A percentile compares a stretch with the other conserved stretches of the same genome.
These are phyloP conservation scores for Chloranthus sessilifolius DNA, from an alignment of 164 flowering plant genomes.

Conservation along the genomic window DNA sequence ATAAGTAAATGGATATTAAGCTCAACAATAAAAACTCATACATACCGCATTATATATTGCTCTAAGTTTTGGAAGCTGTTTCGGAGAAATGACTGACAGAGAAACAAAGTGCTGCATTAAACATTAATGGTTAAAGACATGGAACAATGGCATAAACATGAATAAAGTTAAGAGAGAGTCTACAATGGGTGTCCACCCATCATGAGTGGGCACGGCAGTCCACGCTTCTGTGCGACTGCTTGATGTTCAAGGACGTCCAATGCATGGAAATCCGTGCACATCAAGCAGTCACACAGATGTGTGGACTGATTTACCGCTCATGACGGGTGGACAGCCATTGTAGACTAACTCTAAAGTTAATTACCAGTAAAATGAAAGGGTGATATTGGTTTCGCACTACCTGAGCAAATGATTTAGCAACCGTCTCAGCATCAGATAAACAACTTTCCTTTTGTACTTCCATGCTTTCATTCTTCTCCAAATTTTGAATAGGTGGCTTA, in stretches of 20 bases:
- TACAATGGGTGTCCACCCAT: too few relatives aligned
- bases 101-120: slow-evolving; percentile 70
- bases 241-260: too few relatives aligned
- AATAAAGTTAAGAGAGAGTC: too few relatives aligned
- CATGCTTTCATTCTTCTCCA: slow-evolving; percentile 46
- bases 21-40: background rate
- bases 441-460: slow-evolving; percentile 55
- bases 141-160: background rate
- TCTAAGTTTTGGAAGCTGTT: slow-evolving; percentile 74
- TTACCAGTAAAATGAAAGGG: background rate
- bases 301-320: too few relatives aligned
- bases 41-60: slow-evolving; percentile 77
- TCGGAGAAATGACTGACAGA: slow-evolving; percentile 86
- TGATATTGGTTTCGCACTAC: slow-evolving; percentile 25
- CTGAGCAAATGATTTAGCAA: slow-evolving; percentile 76
- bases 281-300: too few relatives aligned
- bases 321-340: too few relatives aligned
- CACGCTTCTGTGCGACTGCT: too few relatives aligned
- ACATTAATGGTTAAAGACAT: slow-evolving; percentile 7
- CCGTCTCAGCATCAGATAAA: slow-evolving; percentile 74
- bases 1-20: background rate
- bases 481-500: slow-evolving; percentile 44
- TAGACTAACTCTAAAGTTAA: too few relatives aligned
- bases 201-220: too few relatives aligned
- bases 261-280: too few relatives aligned